Percentiles rank a stretch among this genome's conserved stretches.
Conservation (phyloP, 176 grass and related monocot genomes). For the Triticum urartu region DNA sequence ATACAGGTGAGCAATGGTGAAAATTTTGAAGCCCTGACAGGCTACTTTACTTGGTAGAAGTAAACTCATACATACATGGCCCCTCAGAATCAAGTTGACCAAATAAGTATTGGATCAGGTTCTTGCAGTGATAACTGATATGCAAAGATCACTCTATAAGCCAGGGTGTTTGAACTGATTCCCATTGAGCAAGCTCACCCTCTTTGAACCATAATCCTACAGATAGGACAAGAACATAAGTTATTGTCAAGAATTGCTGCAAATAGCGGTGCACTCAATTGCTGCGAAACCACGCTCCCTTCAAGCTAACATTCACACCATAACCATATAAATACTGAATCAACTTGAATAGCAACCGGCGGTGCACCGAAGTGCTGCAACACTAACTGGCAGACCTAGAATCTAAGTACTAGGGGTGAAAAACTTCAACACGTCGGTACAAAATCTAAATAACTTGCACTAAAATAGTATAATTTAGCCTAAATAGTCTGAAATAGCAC, state of each 20-base stretch:
- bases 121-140: neutral
- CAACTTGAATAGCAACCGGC: neutral
- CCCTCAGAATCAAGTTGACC: neutral
- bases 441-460: too few relatives aligned
- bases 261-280: neutral
- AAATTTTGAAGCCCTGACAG: neutral
- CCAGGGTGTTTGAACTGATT: slow-evolving; percentile 76
- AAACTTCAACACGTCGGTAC: too few relatives aligned
- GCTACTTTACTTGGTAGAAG: neutral
- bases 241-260: neutral
- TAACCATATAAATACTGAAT: neutral
- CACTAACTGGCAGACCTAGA: slow-evolving; percentile 32
- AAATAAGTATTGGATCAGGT: neutral
- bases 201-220: slow-evolving; percentile 90
- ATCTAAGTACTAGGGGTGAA: too few relatives aligned
- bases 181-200: slow-evolving; percentile 68
- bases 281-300: neutral
- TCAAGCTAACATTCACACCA: neutral
- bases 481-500: too few relatives aligned
- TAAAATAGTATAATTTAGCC: too few relatives aligned
- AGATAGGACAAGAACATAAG: slow-evolving; percentile 14
- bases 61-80: neutral
- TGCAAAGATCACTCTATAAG: slow-evolving; percentile 55
- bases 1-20: neutral
- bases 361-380: slow-evolving; percentile 10